A percentile compares a stretch with the other conserved stretches of the same genome.
phyloP scores from a whole-genome alignment of 495 filamentous ascomycete genomes.

The Rusavskia elegans region DNA sequence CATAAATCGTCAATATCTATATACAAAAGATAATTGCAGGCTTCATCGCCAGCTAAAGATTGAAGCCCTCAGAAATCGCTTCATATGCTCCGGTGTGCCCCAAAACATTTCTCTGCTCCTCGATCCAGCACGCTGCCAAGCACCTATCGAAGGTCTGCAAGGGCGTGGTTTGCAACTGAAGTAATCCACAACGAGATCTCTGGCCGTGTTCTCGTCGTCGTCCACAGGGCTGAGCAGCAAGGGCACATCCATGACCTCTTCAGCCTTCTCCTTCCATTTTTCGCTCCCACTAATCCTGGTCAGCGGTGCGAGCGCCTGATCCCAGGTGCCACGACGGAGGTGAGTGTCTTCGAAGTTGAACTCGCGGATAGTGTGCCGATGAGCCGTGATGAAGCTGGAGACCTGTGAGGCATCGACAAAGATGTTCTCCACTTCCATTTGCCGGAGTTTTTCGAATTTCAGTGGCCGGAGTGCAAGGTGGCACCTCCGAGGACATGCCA shows the following conservation, averaged over 20 bases:
- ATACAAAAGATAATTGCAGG: background rate
- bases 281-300: conserved; percentile 36
- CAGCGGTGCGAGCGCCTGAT: conserved; percentile 55
- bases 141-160: conserved; percentile 7
- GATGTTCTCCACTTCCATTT: conserved; percentile 50
- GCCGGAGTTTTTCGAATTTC: conserved; percentile 39
- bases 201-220: conserved; percentile 11
- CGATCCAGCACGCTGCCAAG: conserved; percentile 15
- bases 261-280: conserved; percentile 31
- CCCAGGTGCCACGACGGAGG: conserved; percentile 52
- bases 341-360: conserved; percentile 57
- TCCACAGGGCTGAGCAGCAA: conserved; percentile 18
- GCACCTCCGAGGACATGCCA: conserved; percentile 22
- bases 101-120: conserved; percentile 21
- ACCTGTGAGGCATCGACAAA: conserved; percentile 53
- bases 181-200: conserved; percentile 11
- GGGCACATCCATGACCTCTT: conserved; percentile 22
- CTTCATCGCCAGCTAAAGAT: conserved; percentile 24
- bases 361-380: conserved; percentile 46
- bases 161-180: conserved; percentile 1
- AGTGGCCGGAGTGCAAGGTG: conserved; percentile 30
- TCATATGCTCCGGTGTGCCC: conserved; percentile 27
- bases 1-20: background rate
- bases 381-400: conserved; percentile 38
- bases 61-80: conserved; percentile 21